Evolutionary conservation across 352 stramenopile species (phyloP).

Genomic region (Phytophthora foliorum): DNA sequence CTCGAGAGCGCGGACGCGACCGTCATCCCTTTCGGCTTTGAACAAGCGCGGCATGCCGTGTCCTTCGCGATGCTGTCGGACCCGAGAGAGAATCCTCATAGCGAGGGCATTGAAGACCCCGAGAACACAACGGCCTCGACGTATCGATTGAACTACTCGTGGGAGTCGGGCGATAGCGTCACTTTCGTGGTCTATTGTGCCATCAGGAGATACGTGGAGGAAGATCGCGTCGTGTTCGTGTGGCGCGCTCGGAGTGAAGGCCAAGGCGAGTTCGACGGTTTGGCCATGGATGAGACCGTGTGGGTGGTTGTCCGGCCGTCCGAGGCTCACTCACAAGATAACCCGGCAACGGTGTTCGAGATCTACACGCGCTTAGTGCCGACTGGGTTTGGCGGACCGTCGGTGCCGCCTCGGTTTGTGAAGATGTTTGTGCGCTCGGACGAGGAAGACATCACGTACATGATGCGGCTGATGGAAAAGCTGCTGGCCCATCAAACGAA

Average conservation of each 20-base stretch:
- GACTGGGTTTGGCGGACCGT: conserved; percentile 28
- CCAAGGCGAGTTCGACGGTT: conserved; percentile 43
- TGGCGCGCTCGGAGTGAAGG: conserved; percentile 57
- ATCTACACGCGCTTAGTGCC: conserved; percentile 37
- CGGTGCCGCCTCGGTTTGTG: conserved; percentile 28
- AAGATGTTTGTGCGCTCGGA: conserved; percentile 37
- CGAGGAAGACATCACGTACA: conserved; percentile 40
- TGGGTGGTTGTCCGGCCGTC: conserved; percentile 48
- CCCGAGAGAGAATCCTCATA: conserved; percentile 30
- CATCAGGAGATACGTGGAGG: conserved; percentile 55
- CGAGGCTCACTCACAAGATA: conserved; percentile 12
- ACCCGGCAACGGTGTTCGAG: conserved; percentile 30
- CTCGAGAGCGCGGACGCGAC: conserved; percentile 34
- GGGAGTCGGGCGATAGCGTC: conserved; percentile 32
- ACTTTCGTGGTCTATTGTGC: conserved; percentile 36
- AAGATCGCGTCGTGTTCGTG: conserved; percentile 58
- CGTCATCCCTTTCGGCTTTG: conserved; percentile 30
- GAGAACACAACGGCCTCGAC: conserved; percentile 27
- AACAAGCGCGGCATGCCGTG: conserved; percentile 23
- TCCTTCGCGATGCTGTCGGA: conserved; percentile 30
- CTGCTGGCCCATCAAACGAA: conserved; percentile 27
- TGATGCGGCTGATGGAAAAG: conserved; percentile 35
- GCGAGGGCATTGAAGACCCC: conserved; percentile 23
- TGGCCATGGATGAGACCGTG: conserved; percentile 64
- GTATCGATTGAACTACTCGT: conserved; percentile 36